phyloP scores from a whole-genome alignment of 805 yeast species.

The Lipomyces japonicus region DNA sequence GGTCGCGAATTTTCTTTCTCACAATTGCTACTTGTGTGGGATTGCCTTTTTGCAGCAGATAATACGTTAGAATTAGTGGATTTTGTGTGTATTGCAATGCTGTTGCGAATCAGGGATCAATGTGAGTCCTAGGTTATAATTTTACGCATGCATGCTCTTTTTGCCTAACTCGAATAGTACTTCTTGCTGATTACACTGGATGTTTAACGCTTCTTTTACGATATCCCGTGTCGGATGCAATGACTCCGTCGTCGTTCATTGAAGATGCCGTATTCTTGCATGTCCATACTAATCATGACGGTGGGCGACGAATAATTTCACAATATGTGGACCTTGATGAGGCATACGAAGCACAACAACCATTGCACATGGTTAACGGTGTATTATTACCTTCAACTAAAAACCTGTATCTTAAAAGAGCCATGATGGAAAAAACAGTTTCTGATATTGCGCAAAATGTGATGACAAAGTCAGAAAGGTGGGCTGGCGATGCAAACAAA shows the following conservation, averaged over 20 bases:
- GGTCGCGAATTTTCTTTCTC: conserved; percentile 38
- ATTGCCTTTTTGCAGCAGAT: conserved; percentile 38
- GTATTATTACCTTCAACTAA: conserved; percentile 12
- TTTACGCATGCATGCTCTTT: not conserved
- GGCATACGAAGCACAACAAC: conserved; percentile 4
- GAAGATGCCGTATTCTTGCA: conserved; percentile 26
- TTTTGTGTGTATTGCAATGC: conserved; percentile 37
- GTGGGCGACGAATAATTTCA: conserved; percentile 21
- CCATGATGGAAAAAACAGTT: conserved; percentile 14
- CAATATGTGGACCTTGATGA: conserved; percentile 14
- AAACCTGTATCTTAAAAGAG: conserved; percentile 11
- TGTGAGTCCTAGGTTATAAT: conserved; percentile 3
- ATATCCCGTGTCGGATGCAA: conserved; percentile 23
- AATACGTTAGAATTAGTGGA: conserved; percentile 34
- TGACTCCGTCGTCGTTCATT: conserved; percentile 19
- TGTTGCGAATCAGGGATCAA: conserved; percentile 33
- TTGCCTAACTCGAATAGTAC: conserved; percentile 1
- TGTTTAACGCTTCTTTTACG: conserved; percentile 20
- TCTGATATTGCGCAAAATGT: conserved; percentile 24
- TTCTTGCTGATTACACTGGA: conserved; percentile 23
- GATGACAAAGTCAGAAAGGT: conserved; percentile 19
- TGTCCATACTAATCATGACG: conserved; percentile 17
- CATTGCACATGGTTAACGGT: conserved; percentile 22
- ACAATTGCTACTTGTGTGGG: conserved; percentile 36
- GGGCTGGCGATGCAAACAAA: conserved; percentile 25